phyloP scores from a whole-genome alignment of 2,329 filamentous ascomycete genomes.

The Aspergillus awamori region DNA sequence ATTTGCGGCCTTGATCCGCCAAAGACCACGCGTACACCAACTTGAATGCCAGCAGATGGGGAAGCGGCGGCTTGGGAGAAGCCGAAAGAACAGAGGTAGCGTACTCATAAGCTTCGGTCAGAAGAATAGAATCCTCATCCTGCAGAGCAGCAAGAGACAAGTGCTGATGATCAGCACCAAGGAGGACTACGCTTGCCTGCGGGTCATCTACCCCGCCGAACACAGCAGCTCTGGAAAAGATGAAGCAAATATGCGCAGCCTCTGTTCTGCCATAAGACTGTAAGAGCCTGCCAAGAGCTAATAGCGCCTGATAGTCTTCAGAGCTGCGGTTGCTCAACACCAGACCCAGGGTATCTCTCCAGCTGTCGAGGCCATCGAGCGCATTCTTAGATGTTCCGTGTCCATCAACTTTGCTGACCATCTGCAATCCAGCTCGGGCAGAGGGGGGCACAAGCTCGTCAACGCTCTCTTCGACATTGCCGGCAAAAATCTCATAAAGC shows the following conservation, averaged over 20 bases:
- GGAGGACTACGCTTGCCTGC: slow-evolving; percentile 74
- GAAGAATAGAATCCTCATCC: slow-evolving; percentile 81
- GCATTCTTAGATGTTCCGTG: slow-evolving; percentile 68
- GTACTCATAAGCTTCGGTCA: slow-evolving; percentile 97
- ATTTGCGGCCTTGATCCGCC: slow-evolving; percentile 78
- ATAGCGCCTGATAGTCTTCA: slow-evolving; percentile 75
- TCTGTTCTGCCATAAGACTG: slow-evolving; percentile 84
- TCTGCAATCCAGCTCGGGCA: slow-evolving; percentile 86
- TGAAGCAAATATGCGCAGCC: slow-evolving; percentile 89
- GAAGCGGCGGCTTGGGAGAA: slow-evolving; percentile 62
- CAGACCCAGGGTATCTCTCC: slow-evolving; percentile 85
- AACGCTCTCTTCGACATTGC: slow-evolving; percentile 90
- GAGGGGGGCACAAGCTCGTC: slow-evolving; percentile 94
- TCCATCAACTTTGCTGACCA: slow-evolving; percentile 73
- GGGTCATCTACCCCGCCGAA: slow-evolving; percentile 85
- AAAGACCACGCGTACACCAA: slow-evolving; percentile 82
- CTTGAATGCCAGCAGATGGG: slow-evolving; percentile 89
- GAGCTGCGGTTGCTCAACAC: slow-evolving; percentile 84
- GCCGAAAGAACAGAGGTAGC: slow-evolving; percentile 71
- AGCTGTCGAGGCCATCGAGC: slow-evolving; percentile 84
- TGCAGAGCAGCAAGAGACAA: slow-evolving; percentile 72
- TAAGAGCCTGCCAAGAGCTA: slow-evolving; percentile 79
- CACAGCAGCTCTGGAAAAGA: slow-evolving; percentile 76
- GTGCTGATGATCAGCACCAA: slow-evolving; percentile 80
- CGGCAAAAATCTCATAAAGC: slow-evolving; percentile 89